These are phyloP conservation scores for Ceriops decandra DNA, from an alignment of 345 rosid species.

Conservation along the genomic window DNA sequence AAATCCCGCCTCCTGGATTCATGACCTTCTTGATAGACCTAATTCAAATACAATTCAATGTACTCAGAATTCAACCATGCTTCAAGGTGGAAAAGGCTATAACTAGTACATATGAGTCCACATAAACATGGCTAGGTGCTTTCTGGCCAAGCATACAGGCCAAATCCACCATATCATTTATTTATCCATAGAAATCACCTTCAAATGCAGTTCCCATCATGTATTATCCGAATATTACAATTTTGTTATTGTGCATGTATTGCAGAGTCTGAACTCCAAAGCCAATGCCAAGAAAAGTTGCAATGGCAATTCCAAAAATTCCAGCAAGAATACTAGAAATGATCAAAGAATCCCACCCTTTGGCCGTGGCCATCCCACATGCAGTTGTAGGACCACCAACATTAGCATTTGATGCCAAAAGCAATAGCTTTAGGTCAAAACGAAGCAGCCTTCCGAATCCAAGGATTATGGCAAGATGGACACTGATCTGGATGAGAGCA, in stretches of 20 bases:
- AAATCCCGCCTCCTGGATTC: too few relatives aligned
- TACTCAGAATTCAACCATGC: too few relatives aligned
- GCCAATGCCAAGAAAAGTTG: conserved; percentile 66
- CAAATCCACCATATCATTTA: neutral
- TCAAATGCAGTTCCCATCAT: neutral
- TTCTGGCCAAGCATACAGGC: too few relatives aligned
- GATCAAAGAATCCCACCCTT: conserved; percentile 71
- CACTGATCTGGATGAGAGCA: conserved; percentile 60
- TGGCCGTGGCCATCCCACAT: conserved; percentile 88
- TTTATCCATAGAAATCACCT: neutral
- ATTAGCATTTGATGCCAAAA: conserved; percentile 88
- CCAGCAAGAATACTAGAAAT: conserved; percentile 73
- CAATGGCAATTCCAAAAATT: conserved; percentile 71
- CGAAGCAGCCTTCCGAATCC: conserved; percentile 71
- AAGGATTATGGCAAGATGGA: conserved; percentile 70
- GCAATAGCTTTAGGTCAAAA: conserved; percentile 64
- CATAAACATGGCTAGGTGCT: too few relatives aligned
- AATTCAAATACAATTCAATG: too few relatives aligned
- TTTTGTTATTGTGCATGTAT: conserved; percentile 35
- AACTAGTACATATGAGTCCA: too few relatives aligned
- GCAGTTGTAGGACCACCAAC: conserved; percentile 95
- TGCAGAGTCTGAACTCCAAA: conserved; percentile 51
- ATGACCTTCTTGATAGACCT: too few relatives aligned
- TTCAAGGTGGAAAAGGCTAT: too few relatives aligned
- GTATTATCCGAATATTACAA: neutral